phyloP scores from a whole-genome alignment of 176 grass and related monocot genomes.

The Themeda triandra region DNA sequence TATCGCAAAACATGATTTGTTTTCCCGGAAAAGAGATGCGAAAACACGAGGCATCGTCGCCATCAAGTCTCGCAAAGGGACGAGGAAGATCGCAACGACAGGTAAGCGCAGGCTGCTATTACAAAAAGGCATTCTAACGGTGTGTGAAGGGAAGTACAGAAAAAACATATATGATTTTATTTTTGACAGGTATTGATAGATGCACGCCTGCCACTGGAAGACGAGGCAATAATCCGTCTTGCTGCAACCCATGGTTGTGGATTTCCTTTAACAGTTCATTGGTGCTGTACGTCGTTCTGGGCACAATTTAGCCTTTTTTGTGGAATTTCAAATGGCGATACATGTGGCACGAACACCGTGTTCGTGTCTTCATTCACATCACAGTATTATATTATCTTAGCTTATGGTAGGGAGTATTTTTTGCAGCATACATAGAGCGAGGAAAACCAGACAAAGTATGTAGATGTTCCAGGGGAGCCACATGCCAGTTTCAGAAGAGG shows the following conservation, averaged over 20 bases:
- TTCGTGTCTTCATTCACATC: not conserved
- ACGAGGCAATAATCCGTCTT: not conserved
- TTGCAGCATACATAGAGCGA: not conserved
- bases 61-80: too few relatives aligned
- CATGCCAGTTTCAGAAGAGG: not conserved
- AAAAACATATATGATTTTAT: not conserved
- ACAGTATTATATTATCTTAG: not conserved
- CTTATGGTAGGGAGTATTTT: not conserved
- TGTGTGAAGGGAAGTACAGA: not conserved
- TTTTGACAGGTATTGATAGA: not conserved
- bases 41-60: too few relatives aligned
- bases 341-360: not conserved
- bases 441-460: not conserved
- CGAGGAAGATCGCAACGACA: not conserved
- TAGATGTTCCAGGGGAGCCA: not conserved
- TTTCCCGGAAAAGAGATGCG: too few relatives aligned
- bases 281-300: not conserved
- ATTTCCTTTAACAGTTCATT: not conserved
- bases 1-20: too few relatives aligned
- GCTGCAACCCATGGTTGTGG: not conserved
- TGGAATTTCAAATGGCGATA: not conserved
- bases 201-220: not conserved
- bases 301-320: not conserved
- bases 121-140: not conserved
- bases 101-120: not conserved